Evolutionary conservation across 192 early-diverging fungal species (phyloP), one percentile per base, ranked within the genome.

Genomic region (Backusella australiensis): DNA sequence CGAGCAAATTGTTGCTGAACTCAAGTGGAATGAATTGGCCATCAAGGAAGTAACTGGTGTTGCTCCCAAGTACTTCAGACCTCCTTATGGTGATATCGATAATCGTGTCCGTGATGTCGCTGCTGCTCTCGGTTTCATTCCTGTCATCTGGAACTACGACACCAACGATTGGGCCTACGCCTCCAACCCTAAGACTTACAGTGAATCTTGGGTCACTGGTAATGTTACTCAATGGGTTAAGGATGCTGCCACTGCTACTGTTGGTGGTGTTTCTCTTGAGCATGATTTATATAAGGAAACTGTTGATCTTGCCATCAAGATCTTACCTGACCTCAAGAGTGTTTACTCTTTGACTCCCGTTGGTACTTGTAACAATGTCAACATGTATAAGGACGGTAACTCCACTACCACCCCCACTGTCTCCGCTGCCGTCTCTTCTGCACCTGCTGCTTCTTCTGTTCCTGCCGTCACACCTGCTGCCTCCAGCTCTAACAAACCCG

Each of bases 61-160:
- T 23, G 67, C 83, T 19, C 89, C 91, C 23, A 83, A 82, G 69
- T 89, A 85, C 75, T 89, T 88, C 80, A 85, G 92, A 80, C 87
- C 91, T 7, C 89, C 90, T 19, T 91, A 87, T 73, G 91, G 91
- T 69, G 90, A 91, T 75, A 88, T 90, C 9, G 91, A 92, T 77
- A 84, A 90, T 52, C 85, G 91, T 73, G 87, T 91, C 29, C 85
- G 91, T 42, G 78, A 81, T 44, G 84, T 92, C 29, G 77, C 77
- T 0, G 53, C 75, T 6, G 86, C 87, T 56, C 65, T 91, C 74
- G 89, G 89, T 34, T 88, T 75, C n/a, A 77, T 66, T 56, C 72
- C 82, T 42, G 85, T 87, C 70, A 87, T 85, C 69, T 87, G 85
- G 86, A 83, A 85, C 70, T 66, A 72, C n/a, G 85, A 87, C 42